phyloP scores from a whole-genome alignment of 768 basidiomycete genomes.

The Chalciporus chontae region DNA sequence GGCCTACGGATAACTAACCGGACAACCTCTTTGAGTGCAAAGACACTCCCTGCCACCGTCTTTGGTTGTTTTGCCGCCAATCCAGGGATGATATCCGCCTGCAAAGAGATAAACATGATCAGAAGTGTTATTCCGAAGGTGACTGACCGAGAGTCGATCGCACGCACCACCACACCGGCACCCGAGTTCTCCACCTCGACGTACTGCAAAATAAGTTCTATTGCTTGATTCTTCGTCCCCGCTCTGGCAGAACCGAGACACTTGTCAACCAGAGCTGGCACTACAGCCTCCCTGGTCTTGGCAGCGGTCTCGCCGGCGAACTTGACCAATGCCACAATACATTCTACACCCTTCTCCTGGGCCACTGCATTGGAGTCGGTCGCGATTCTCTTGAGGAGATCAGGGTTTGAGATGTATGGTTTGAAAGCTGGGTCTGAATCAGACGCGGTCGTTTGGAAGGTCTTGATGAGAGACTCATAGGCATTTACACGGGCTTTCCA shows the following conservation, averaged over 20 bases:
- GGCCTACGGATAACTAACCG: slow-evolving; percentile 48
- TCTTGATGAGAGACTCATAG: slow-evolving; percentile 84
- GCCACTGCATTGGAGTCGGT: slow-evolving; percentile 94
- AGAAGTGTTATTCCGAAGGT: slow-evolving; percentile 18
- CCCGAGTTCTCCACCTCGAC: slow-evolving; percentile 91
- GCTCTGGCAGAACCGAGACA: slow-evolving; percentile 88
- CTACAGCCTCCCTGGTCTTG: slow-evolving; percentile 72
- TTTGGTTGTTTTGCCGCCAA: slow-evolving; percentile 94
- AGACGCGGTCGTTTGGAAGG: slow-evolving; percentile 84
- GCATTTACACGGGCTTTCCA: slow-evolving; percentile 98
- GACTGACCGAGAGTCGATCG: slow-evolving; percentile 24
- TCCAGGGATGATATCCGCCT: slow-evolving; percentile 82
- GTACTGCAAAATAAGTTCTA: slow-evolving; percentile 85
- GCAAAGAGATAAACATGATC: slow-evolving; percentile 26
- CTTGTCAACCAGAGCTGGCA: slow-evolving; percentile 95
- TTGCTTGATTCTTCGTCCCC: slow-evolving; percentile 83
- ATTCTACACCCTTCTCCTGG: slow-evolving; percentile 96
- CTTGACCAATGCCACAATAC: slow-evolving; percentile 79
- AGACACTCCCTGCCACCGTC: slow-evolving; percentile 74
- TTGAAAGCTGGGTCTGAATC: slow-evolving; percentile 94
- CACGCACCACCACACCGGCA: slow-evolving; percentile 82
- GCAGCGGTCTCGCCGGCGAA: slow-evolving; percentile 88
- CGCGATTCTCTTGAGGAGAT: slow-evolving; percentile 81
- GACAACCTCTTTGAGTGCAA: slow-evolving; percentile 78
- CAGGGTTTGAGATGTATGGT: slow-evolving; percentile 76